phyloP scores from a whole-genome alignment of 805 yeast species.

The Hanseniaspora pseudoguilliermondii region DNA sequence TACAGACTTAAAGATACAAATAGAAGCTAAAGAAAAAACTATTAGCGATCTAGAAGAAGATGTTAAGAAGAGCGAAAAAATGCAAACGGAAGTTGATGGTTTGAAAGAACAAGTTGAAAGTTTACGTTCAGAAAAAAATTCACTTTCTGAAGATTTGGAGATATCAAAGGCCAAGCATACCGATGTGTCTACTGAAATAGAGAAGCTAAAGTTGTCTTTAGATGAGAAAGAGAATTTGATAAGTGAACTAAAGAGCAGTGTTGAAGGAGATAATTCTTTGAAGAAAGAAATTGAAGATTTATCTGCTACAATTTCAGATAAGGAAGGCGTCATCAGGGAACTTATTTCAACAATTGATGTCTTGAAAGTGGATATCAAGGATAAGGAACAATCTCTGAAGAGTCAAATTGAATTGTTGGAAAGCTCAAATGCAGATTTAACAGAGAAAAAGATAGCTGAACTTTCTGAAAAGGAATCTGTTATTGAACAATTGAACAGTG shows the following conservation, averaged over 20 bases:
- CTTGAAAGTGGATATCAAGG: background rate
- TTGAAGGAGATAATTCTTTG: background rate
- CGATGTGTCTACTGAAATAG: background rate
- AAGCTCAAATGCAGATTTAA: background rate
- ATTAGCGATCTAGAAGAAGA: background rate
- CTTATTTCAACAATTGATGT: background rate
- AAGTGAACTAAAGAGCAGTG: background rate
- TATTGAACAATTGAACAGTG: conserved; percentile 13
- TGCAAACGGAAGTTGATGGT: background rate
- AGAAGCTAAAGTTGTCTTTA: background rate
- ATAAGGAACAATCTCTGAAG: background rate
- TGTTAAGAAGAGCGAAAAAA: background rate
- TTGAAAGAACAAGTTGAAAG: background rate
- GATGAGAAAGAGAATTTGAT: background rate
- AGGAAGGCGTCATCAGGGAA: background rate
- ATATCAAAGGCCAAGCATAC: background rate
- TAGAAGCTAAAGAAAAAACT: background rate
- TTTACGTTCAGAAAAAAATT: background rate
- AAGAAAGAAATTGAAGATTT: background rate
- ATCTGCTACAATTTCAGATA: background rate
- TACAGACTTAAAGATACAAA: background rate
- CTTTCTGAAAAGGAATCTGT: conserved; percentile 11
- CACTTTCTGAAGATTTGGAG: background rate
- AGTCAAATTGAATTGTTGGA: background rate
- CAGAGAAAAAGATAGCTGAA: conserved; percentile 7